Conservation (phyloP, 495 filamentous ascomycete genomes). For the Hypoxylon perforatum region DNA sequence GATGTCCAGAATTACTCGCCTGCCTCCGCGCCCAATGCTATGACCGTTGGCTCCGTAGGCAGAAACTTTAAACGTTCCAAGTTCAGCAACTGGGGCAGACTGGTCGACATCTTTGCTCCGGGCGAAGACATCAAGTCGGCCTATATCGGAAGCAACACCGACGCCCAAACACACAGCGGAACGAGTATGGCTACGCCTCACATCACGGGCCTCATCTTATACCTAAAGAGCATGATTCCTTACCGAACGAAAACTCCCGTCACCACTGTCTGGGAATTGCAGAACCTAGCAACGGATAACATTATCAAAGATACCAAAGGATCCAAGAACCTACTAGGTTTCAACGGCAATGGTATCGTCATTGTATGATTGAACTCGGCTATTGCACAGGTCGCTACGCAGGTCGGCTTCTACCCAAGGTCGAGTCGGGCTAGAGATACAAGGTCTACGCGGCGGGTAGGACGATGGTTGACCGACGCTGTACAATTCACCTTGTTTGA, state of each 20-base stretch:
- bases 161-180: conserved; percentile 37
- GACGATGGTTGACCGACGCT: background rate
- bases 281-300: conserved; percentile 16
- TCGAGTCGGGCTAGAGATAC: background rate
- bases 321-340: conserved; percentile 27
- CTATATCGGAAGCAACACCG: conserved; percentile 58
- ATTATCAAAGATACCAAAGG: conserved; percentile 18
- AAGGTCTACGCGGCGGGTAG: background rate
- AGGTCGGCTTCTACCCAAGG: no score
- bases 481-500: background rate
- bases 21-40: conserved; percentile 63
- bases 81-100: conserved; percentile 69
- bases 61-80: conserved; percentile 54
- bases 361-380: conserved; percentile 14
- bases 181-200: conserved; percentile 54
- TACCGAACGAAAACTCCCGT: conserved; percentile 29
- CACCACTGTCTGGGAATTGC: conserved; percentile 21
- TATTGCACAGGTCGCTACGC: background rate
- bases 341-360: conserved; percentile 33
- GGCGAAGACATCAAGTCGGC: conserved; percentile 62
- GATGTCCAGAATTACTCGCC: conserved; percentile 57
- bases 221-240: conserved; percentile 35
- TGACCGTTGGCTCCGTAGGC: conserved; percentile 68
- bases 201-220: conserved; percentile 38
- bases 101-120: conserved; percentile 70